A percentile compares a stretch with the other conserved stretches of the same genome.
Evolutionary conservation across 2,329 filamentous ascomycete species (phyloP).

Genomic region (Aspergillus sp.): DNA sequence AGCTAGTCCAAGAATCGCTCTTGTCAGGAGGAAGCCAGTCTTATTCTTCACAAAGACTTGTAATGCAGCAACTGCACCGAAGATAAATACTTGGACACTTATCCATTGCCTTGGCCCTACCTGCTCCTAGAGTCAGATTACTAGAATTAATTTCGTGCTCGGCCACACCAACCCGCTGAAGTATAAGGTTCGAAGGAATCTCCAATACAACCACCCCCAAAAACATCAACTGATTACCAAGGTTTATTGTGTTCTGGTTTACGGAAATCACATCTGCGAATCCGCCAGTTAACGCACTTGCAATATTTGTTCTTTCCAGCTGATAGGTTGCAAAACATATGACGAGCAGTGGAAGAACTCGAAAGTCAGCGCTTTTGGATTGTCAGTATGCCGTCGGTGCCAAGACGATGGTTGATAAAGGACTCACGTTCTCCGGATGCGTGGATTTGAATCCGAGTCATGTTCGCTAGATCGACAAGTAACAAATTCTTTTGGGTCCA

Average conservation of each 20-base stretch:
- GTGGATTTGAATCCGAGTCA: neutral
- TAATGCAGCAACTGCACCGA: slow-evolving; percentile 48
- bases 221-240: slow-evolving; percentile 57
- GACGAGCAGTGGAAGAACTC: slow-evolving; percentile 50
- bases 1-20: slow-evolving; percentile 48
- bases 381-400: neutral
- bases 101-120: slow-evolving; percentile 52
- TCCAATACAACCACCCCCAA: slow-evolving; percentile 52
- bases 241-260: slow-evolving; percentile 50
- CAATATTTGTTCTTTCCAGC: slow-evolving; percentile 55
- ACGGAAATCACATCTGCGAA: slow-evolving; percentile 47
- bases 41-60: slow-evolving; percentile 46
- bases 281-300: slow-evolving; percentile 51
- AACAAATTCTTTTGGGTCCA: neutral
- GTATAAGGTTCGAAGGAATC: slow-evolving; percentile 51
- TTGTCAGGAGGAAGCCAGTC: slow-evolving; percentile 46
- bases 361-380: neutral
- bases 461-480: neutral
- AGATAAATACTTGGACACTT: slow-evolving; percentile 49
- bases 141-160: no score
- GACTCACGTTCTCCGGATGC: neutral
- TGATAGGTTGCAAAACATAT: slow-evolving; percentile 54
- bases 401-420: neutral
- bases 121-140: slow-evolving; percentile 18
- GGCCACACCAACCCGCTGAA: slow-evolving; percentile 19